Conservation (phyloP, 768 basidiomycete species). For the Phlegmacium glaucopus region DNA sequence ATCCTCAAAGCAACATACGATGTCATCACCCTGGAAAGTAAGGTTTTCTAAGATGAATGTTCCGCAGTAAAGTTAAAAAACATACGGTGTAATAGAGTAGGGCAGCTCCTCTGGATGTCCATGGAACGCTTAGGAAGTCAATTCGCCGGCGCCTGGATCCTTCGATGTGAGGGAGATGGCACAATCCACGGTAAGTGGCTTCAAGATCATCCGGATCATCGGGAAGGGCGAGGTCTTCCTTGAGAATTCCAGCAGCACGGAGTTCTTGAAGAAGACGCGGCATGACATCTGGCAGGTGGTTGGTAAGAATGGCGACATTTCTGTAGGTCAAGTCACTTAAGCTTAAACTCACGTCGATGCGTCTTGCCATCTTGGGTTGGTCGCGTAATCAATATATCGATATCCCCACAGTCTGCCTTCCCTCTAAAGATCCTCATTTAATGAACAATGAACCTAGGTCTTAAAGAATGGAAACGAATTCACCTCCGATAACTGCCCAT, state of each 20-base stretch:
- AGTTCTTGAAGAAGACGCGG: conserved; percentile 53
- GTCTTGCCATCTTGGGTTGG: conserved; percentile 67
- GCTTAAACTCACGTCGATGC: conserved; percentile 58
- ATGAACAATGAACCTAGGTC: background rate
- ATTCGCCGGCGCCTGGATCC: conserved; percentile 63
- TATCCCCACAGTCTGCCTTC: conserved; percentile 82
- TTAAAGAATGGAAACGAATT: background rate
- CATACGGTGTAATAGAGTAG: conserved; percentile 88
- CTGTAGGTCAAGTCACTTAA: too few relatives aligned
- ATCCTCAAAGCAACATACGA: conserved; percentile 46
- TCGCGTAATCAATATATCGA: conserved; percentile 86
- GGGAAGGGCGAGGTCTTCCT: conserved; percentile 75
- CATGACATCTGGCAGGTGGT: conserved; percentile 49
- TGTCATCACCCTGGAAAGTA: conserved; percentile 71
- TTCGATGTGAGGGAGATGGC: conserved; percentile 45
- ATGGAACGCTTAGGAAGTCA: conserved; percentile 83
- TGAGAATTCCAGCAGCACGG: conserved; percentile 59
- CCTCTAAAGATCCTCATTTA: conserved; percentile 46
- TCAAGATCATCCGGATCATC: conserved; percentile 68
- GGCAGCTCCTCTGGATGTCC: conserved; percentile 75
- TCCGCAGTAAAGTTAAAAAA: conserved; percentile 6
- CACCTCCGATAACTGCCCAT: conserved; percentile 91
- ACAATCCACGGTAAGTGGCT: conserved; percentile 78
- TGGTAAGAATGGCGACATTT: too few relatives aligned
- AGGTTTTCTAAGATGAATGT: conserved; percentile 1